Evolutionary conservation across 2,329 filamentous ascomycete species (phyloP), one percentile per base, ranked within the genome.

Genomic region (Diplodia mutila): DNA sequence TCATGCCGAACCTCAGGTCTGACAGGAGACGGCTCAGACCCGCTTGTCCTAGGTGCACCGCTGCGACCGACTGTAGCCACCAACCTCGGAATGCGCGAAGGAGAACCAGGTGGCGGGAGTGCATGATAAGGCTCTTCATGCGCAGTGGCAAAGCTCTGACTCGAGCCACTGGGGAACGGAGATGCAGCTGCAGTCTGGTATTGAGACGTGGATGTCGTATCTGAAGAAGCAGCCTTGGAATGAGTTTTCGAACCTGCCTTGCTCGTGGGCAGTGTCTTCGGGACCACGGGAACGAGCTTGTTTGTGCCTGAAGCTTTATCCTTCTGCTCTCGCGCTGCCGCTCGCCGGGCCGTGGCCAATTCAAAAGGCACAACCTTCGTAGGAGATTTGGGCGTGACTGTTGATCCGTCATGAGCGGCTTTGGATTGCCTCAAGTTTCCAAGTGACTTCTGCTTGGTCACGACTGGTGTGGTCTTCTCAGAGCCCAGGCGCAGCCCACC

Each of bases 301-400:
- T 25, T 18, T 16, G 21, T 34, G 25, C n/a, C 14, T 16, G 59
- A 29, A 2, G 34, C 23, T 12, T 48, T 67, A n/a, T 67, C 57
- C 14, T 64, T 63, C 18, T 53, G 32, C 29, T 67, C 66, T 9
- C 66, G 57, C 29, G 23, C 66, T 54, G 57, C 57, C 8, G 66
- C 66, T 51, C 66, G 66, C 27, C 59, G 66, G 6, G 66, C 66
- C 7, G 66, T 67, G 25, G 57, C 66, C 12, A 67, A 27, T 23
- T 27, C 29, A 16, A 64, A 63, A 3, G 57, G 66, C 12, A 57
- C 23, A 3, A 29, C 37, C 59, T 67, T 67, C 9, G 66, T 64
- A 25, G 66, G 66, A 16, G 66, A 63, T 23, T 52, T 66, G 11
- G 42, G 52, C 29, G 53, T 9, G 4, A 54, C 11, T n/a, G n/a